Conservation (phyloP, 306 rosid species). For the Cyclanthera cordifolia region DNA sequence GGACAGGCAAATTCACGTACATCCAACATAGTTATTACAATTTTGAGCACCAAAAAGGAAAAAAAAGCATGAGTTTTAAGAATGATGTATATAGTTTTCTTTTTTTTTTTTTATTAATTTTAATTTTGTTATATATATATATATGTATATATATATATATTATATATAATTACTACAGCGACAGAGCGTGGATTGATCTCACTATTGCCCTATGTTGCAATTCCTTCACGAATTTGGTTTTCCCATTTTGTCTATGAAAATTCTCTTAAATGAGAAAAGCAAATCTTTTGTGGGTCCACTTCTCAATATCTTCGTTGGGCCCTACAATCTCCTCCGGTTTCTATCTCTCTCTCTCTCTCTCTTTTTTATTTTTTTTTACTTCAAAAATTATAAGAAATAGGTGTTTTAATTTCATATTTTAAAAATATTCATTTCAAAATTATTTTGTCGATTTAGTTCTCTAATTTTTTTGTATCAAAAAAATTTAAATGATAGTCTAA, state of each 20-base stretch:
- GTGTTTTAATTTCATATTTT: no score
- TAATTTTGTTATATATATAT: no score
- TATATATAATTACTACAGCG: neutral
- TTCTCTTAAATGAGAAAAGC: neutral
- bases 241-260: neutral
- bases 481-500: no score
- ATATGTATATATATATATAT: neutral
- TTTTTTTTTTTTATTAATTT: neutral
- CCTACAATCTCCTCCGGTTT: neutral
- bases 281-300: slow-evolving; percentile 2
- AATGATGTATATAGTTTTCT: neutral
- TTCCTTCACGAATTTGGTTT: slow-evolving; percentile 6
- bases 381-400: no score
- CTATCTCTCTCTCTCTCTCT: no score
- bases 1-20: slow-evolving; percentile 28
- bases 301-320: neutral
- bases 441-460: no score
- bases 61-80: neutral
- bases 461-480: no score
- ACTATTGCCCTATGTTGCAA: slow-evolving; percentile 4
- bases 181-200: slow-evolving; percentile 6
- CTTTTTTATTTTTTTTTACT: neutral
- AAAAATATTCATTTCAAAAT: no score
- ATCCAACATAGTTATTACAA: slow-evolving; percentile 23
- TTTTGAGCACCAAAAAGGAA: slow-evolving; percentile 20